These are phyloP conservation scores for Wickerhamiella azyma DNA, from an alignment of 805 yeast species.

Conservation along the genomic window DNA sequence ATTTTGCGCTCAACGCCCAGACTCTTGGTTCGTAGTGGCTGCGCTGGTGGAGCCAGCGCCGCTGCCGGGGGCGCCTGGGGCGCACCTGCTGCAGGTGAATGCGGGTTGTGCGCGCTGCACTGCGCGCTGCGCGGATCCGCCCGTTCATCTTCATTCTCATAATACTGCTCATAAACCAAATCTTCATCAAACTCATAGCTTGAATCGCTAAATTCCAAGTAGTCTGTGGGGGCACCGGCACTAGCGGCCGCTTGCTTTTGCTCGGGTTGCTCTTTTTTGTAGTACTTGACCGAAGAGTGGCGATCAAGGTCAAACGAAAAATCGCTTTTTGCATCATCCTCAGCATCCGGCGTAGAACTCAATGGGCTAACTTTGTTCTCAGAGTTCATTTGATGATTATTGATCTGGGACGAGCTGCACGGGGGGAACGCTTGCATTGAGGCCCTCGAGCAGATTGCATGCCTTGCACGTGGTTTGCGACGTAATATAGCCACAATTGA, in stretches of 20 bases:
- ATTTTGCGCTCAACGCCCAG: conserved; percentile 1
- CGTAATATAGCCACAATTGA: conserved; percentile 82
- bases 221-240: conserved; percentile 18
- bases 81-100: background rate
- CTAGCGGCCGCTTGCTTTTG: conserved; percentile 14
- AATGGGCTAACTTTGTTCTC: no score
- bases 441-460: conserved; percentile 71
- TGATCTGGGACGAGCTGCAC: background rate
- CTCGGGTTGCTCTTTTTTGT: conserved; percentile 26
- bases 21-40: no score
- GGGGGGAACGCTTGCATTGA: conserved; percentile 34
- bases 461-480: conserved; percentile 87
- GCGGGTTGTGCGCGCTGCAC: conserved; percentile 8
- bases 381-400: background rate
- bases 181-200: conserved; percentile 23
- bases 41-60: no score
- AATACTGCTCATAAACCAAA: conserved; percentile 25
- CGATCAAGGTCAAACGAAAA: conserved; percentile 45
- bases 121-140: conserved; percentile 22
- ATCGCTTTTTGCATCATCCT: conserved; percentile 6
- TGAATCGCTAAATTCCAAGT: conserved; percentile 3
- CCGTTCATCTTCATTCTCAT: conserved; percentile 24
- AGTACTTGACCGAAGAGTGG: conserved; percentile 40
- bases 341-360: background rate
- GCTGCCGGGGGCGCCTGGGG: no score